Evolutionary conservation across 2,329 filamentous ascomycete genomes (phyloP), one percentile per base, ranked within the genome.

Genomic region (Botrytis fragariae): DNA sequence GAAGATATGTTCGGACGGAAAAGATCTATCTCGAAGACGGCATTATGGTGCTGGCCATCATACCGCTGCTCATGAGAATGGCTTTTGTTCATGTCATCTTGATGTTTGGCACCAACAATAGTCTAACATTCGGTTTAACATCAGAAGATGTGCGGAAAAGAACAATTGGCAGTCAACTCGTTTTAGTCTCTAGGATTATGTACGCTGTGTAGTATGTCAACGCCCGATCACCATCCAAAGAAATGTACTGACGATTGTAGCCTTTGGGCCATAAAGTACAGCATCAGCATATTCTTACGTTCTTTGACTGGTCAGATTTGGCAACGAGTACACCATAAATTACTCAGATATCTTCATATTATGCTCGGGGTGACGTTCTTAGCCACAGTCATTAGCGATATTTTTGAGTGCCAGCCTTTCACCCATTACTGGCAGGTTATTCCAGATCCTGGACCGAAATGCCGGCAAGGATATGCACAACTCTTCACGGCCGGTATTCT

Each of bases 71-170:
- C 75, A 83, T 91, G 65, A 91, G 96, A 78, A 97, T 98, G 93
- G 92, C 86, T 32, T 89, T 94, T 74, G 90, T 97, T 14, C 95
- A 98, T 83, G 88, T 94, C 74, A 89, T 98, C 37, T 85, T 99
- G 71, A 82, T 92, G n/a, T 93, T 90, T 81, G 95, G 95, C 69
- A 98, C 95, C 73, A 99, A 98, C 83, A 98, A 99, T 80, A 90
- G 90, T 74, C 83, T 89, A 57, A 86, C 86, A 1, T 83, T 81
- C 12, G 84, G 82, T 1, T 85, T 88, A 78, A 87, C 79, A 87
- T 84, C 86, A 22, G 82, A 86, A 1, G 86, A 92, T 69, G 85
- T 95, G 54, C 84, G 83, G 37, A 86, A 87, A 64, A 91, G 91
- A 76, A 84, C 88, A 70, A 88, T 95, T 72, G 95, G 93, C 9